Evolutionary conservation across 2,329 filamentous ascomycete species (phyloP).

Genomic region (Paracamarosporium sp.): DNA sequence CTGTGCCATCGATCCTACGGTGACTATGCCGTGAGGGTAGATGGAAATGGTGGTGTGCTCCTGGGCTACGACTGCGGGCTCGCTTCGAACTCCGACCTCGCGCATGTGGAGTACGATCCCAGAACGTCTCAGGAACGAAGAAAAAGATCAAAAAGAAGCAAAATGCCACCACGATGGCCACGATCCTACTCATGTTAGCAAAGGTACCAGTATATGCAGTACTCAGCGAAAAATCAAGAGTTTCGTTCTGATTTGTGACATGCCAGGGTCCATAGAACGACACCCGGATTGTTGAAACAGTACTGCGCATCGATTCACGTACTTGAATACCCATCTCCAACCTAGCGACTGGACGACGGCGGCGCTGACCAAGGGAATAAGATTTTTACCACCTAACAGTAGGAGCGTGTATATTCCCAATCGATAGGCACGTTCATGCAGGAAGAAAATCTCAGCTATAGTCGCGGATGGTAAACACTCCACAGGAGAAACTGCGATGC

Average conservation of each 20-base stretch:
- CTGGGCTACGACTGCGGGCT: conserved; percentile 40
- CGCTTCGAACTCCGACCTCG: conserved; percentile 42
- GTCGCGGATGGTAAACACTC: conserved; percentile 93
- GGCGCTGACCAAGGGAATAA: conserved; percentile 86
- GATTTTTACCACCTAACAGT: conserved; percentile 87
- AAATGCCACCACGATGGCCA: conserved; percentile 79
- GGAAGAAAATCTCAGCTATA: conserved; percentile 94
- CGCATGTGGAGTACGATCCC: conserved; percentile 79
- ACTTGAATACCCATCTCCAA: conserved; percentile 89
- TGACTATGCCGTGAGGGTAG: conserved; percentile 28
- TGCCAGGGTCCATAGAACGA: too few species aligned
- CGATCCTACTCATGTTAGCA: conserved; percentile 60
- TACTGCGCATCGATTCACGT: neutral
- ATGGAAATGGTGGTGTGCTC: conserved; percentile 35
- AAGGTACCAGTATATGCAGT: neutral
- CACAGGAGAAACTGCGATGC: conserved; percentile 85
- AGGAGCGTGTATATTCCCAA: conserved; percentile 93
- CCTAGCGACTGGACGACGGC: conserved; percentile 77
- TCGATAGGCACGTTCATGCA: conserved; percentile 91
- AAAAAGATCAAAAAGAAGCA: conserved; percentile 78
- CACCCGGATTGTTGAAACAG: neutral
- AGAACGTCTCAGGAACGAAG: conserved; percentile 94
- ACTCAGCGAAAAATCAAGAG: neutral
- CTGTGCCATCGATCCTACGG: conserved; percentile 12
- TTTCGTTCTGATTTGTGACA: too few species aligned